Evolutionary conservation across 345 rosid species (phyloP), one percentile per base, ranked within the genome.

Genomic region (Populus pruinosa): DNA sequence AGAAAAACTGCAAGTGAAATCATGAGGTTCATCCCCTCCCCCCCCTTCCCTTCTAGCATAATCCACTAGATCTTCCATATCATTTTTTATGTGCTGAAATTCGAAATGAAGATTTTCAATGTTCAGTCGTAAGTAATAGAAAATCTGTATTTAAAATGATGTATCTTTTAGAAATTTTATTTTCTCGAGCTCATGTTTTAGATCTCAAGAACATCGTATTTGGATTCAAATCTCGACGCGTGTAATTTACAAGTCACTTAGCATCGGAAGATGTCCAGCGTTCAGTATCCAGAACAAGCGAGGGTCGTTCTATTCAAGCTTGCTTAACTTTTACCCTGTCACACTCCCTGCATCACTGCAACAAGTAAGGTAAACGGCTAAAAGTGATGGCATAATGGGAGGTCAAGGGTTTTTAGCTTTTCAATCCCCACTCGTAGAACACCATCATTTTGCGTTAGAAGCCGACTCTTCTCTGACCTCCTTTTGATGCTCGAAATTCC

Each of bases 361-460:
- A 35, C 5, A 41, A 41, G 44, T 2, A 29, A 17, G 56, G 23
- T 12, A 5, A 66, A 18, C 23, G 14, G 18, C 21, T 10, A n/a
- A 17, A 38, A 21, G 16, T 10, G 41, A 6, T 20, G 39, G 47
- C 25, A 12, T 10, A 2, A 7, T 18, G 39, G 7, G 68, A 41
- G 67, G 74, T 1, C 76, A 81, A 76, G 85, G 87, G 31, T 47
- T 59, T 79, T 77, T 74, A 73, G 35, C 85, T 77, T 89, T 82
- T 73, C 80, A 78, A 73, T 59, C 85, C 80, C 91, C 87, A 88
- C 91, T 89, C 85, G 91, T 67, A 86, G 88, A 53, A 87, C 91
- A 86, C 76, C 91, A 93, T 91, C 91, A 91, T 93, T 91, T 82
- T 80, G 83, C 67, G 84, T 76, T 84, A 82, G 85, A 89, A 88